Conservation (phyloP, 768 basidiomycete genomes). For the Boletus eberwhitei region DNA sequence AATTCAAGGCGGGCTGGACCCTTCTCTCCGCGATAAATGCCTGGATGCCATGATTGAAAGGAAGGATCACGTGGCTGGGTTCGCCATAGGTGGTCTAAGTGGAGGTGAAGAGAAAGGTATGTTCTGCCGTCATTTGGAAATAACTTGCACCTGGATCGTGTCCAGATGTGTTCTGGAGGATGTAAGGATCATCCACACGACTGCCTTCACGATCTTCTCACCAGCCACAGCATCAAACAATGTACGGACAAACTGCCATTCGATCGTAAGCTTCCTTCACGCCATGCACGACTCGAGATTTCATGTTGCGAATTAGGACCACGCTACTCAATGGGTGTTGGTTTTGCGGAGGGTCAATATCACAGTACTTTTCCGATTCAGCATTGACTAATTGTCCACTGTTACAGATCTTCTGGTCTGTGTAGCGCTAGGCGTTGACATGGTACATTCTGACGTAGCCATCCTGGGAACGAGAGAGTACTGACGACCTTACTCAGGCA, state of each 20-base stretch:
- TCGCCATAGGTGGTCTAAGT: slow-evolving; percentile 86
- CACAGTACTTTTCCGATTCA: neutral
- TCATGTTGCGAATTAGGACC: slow-evolving; percentile 51
- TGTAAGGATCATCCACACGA: slow-evolving; percentile 45
- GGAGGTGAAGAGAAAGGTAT: slow-evolving; percentile 90
- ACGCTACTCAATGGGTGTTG: slow-evolving; percentile 90
- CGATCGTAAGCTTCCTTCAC: slow-evolving; percentile 52
- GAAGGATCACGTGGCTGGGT: slow-evolving; percentile 76
- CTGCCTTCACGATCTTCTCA: slow-evolving; percentile 8
- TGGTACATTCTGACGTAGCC: slow-evolving; percentile 47
- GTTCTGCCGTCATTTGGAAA: slow-evolving; percentile 12
- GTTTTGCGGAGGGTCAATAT: slow-evolving; percentile 79
- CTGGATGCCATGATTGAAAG: slow-evolving; percentile 79
- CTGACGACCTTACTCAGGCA: slow-evolving; percentile 46
- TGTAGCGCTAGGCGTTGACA: slow-evolving; percentile 88
- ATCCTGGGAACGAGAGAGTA: neutral
- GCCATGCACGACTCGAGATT: neutral
- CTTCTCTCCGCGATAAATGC: slow-evolving; percentile 67
- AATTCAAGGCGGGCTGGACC: slow-evolving; percentile 83
- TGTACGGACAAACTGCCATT: slow-evolving; percentile 75
- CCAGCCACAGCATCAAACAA: slow-evolving; percentile 61
- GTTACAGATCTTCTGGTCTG: slow-evolving; percentile 79
- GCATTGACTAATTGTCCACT: neutral
- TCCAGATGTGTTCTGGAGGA: slow-evolving; percentile 77
- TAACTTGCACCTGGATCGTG: slow-evolving; percentile 1